Base-by-base conservation (phyloP, 139 green algal genomes). In the Chlamydomonas sp. region DNA sequence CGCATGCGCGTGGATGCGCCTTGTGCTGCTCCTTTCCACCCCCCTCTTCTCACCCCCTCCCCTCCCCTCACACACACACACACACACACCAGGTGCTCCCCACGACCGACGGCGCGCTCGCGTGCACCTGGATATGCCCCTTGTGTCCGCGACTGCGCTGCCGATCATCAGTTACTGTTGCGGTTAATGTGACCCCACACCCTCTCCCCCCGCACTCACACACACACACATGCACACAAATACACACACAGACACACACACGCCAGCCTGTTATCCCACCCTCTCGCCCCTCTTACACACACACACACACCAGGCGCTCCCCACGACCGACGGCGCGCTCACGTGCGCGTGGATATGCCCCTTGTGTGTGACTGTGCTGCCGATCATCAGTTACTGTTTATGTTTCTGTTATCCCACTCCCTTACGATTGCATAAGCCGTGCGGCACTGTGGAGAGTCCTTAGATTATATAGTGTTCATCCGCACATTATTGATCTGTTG, bases 141-240 rank as follows among this genome's bases (percentile, higher is more conserved):
- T 54, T 13, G 20, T n/a, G n/a, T n/a, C n/a, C n/a, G n/a, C n/a
- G n/a, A n/a, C n/a, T n/a, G n/a, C 43, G 20, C 20, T 54, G 43
- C 13, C 43, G 20, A 13, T 20, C 13, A 26, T 13, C 43, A 20
- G 43, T 54, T 13, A 20, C 13, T 54, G 43, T 20, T 54, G 13
- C 20, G 43, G 43, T 26, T 54, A 54, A 20, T 54, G 16, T 26
- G 20, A 20, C 16, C 20, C 20, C 16, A 54, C 20, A 26, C 43
- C 43, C 43, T 13, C 43, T 26, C 43, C 13, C 20, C 13, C 43
- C n/a, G n/a, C n/a, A n/a, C n/a, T n/a, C n/a, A n/a, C n/a, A n/a
- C n/a, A n/a, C n/a, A n/a, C n/a, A n/a, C n/a, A 54, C 43, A 54
- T 54, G 43, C 43, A 54, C 43, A 54, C 43, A 13, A 13, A 54